Conservation (phyloP, 306 rosid genomes). For the Mimosa pudica region DNA sequence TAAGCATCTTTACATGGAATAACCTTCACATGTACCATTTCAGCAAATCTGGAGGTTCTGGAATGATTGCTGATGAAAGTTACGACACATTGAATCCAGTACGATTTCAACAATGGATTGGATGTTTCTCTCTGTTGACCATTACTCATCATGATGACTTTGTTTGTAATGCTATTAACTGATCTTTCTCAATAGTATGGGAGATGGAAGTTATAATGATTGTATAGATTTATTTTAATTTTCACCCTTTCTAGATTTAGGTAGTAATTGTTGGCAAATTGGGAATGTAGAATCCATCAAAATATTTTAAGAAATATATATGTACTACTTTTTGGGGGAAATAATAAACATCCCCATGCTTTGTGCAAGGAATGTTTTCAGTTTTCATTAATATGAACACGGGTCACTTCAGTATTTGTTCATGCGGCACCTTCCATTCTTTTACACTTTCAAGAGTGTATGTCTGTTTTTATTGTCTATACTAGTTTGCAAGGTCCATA, state of each 20-base stretch:
- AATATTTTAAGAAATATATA: background rate
- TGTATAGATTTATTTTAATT: background rate
- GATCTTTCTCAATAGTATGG: background rate
- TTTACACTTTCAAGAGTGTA: background rate
- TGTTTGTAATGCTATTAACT: background rate
- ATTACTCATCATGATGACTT: slow-evolving; percentile 19
- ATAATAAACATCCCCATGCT: background rate
- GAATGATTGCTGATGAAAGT: slow-evolving; percentile 43
- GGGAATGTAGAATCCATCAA: background rate
- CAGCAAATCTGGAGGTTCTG: slow-evolving; percentile 50
- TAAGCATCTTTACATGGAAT: slow-evolving; percentile 21
- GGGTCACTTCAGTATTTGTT: background rate
- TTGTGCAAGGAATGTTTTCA: background rate
- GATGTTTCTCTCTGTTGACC: slow-evolving; percentile 16
- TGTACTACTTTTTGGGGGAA: background rate
- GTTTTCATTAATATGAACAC: background rate
- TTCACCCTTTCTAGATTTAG: background rate
- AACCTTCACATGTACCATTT: slow-evolving; percentile 43
- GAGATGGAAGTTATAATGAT: background rate
- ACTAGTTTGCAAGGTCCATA: slow-evolving; percentile 4
- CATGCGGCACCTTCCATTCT: background rate
- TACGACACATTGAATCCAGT: slow-evolving; percentile 50
- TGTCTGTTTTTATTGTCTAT: slow-evolving; percentile 14
- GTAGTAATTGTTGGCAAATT: background rate
- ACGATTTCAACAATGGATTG: slow-evolving; percentile 40